A percentile compares a stretch with the other conserved stretches of the same genome.
phyloP scores from a whole-genome alignment of 345 rosid genomes.

The Camelina sativa region DNA sequence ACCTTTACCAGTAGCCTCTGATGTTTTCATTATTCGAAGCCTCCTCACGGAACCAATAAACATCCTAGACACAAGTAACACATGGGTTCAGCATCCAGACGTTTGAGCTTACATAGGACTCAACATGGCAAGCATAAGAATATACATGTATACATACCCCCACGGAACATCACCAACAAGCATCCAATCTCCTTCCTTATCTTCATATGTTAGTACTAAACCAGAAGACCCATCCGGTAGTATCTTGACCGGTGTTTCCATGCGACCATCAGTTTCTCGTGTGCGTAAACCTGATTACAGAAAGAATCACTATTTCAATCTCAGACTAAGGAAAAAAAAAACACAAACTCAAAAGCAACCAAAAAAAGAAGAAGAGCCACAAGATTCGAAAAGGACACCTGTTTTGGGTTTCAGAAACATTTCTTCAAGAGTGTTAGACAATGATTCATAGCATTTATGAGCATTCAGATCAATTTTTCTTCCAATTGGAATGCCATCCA shows the following conservation, averaged over 20 bases:
- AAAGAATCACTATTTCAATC: constrained; percentile 15
- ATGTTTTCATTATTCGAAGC: constrained; percentile 84
- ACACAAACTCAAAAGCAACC: not conserved
- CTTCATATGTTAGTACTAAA: constrained; percentile 85
- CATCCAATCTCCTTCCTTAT: constrained; percentile 99
- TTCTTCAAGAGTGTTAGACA: constrained; percentile 69
- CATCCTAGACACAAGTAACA: constrained; percentile 61
- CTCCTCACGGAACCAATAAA: constrained; percentile 76
- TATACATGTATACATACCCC: constrained; percentile 58
- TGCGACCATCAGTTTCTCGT: constrained; percentile 24
- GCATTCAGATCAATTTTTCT: constrained; percentile 83
- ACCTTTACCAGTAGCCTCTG: constrained; percentile 82
- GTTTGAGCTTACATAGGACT: not conserved
- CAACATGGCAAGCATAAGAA: not conserved
- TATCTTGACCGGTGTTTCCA: constrained; percentile 47
- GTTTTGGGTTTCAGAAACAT: constrained; percentile 66
- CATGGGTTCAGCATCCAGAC: not conserved
- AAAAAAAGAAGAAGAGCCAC: not conserved
- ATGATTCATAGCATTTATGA: constrained; percentile 69
- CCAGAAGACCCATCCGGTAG: constrained; percentile 78
- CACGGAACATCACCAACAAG: constrained; percentile 98
- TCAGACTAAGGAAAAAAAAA: not conserved
- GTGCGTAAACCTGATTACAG: constrained; percentile 46
- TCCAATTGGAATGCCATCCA: constrained; percentile 96
- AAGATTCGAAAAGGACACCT: constrained; percentile 25